A percentile compares a stretch with the other conserved stretches of the same genome.
Conservation (phyloP, 108 stramenopile genomes). For the Epithemia pelagica region DNA sequence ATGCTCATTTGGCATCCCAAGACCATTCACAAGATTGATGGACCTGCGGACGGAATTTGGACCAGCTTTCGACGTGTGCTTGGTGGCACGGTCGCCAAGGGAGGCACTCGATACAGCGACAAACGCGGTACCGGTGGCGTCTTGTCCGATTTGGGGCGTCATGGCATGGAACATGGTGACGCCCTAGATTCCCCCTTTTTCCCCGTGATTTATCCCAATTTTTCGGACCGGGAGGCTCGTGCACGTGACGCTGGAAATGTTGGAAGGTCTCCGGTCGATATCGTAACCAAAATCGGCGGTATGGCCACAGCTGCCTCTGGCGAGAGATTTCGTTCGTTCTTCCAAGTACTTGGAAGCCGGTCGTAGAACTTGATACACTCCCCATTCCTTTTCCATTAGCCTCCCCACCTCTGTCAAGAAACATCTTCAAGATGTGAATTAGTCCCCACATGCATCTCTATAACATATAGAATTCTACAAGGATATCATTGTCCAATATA, state of each 20-base stretch:
- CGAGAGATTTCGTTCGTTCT: constrained; percentile 74
- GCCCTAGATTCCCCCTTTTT: constrained; percentile 70
- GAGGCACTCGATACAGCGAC: constrained; percentile 63
- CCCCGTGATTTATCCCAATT: constrained; percentile 75
- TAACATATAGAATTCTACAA: no score
- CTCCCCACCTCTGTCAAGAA: no score
- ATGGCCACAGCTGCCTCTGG: constrained; percentile 80
- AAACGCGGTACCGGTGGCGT: constrained; percentile 84
- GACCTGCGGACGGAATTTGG: constrained; percentile 84
- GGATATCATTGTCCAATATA: no score
- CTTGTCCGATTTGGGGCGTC: constrained; percentile 78
- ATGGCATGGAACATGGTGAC: constrained; percentile 66
- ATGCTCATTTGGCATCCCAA: constrained; percentile 92
- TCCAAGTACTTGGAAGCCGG: constrained; percentile 75
- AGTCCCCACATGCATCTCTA: no score
- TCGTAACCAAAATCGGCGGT: constrained; percentile 73
- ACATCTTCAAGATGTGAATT: no score
- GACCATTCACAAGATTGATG: constrained; percentile 92
- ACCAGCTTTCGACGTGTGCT: constrained; percentile 81
- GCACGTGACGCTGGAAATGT: constrained; percentile 68
- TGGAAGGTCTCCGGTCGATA: constrained; percentile 69
- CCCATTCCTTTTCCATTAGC: no score
- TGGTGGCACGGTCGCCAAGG: constrained; percentile 83
- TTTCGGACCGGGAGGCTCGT: constrained; percentile 46
- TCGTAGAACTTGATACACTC: no score